Base-by-base conservation (phyloP, 202 grass and related monocot genomes). In the Schoenoplectus triqueter region DNA sequence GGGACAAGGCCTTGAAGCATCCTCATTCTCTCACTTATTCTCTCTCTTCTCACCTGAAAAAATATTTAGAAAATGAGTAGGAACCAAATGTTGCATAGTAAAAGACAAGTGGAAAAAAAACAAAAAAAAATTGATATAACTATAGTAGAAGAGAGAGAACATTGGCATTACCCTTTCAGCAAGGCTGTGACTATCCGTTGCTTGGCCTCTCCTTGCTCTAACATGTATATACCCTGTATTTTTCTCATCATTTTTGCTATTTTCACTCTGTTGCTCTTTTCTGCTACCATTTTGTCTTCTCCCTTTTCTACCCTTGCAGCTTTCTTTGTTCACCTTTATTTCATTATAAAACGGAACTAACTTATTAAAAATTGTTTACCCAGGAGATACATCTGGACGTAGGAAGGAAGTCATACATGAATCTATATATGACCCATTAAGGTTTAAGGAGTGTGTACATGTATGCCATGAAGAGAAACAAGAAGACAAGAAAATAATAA, bases 131-230 rank as follows among this genome's bases (percentile, higher is more conserved):
- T 54, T 51, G 51, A 73, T 52, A 55, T 1, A 78, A 60, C 61
- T 68, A 19, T 56, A 67, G 14, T 67, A 78, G 52, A 31, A 31
- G 31, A 31, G 31, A 31, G 31, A 69, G 44, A 55, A 41, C 59
- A 71, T 82, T 75, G 45, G 70, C 47, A 68, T 93, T 90, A 97
- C 94, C 90, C 94, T 87, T 87, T 97, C 94, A 17, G 94, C 94
- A 44, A 97, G 90, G 87, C 94, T 94, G 86, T 97, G 94, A 84
- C 92, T 97, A 83, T 94, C 95, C 48, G 95, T 97, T 44, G 95
- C 95, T 85, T 97, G 92, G 7, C 95, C 95, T 78, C 92, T 84
- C 85, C 95, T 87, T 52, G 95, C 95, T 83, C 95, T 80, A 42
- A 94, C 95, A 87, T 97, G 95, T 84, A 94, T 91, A 82, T 93